Evolutionary conservation across 257 asterid species (phyloP), one percentile per base, ranked within the genome.

Genomic region (Thymus mandschuricus): DNA sequence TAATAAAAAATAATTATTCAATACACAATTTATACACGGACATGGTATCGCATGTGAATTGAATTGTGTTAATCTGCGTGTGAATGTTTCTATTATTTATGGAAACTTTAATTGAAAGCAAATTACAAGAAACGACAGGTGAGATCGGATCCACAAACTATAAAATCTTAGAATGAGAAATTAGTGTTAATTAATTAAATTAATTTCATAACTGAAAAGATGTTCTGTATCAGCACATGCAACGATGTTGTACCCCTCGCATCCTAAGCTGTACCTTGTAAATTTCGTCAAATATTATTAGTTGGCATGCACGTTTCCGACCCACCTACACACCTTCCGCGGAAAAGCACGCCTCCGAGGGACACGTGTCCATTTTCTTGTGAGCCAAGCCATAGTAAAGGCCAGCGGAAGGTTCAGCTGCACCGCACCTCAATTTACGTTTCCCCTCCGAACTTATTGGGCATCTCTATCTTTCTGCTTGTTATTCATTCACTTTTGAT

Each of bases 311-410:
- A 64, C 65, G 65, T 64, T 59, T 4, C 11, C 43, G 10, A 58
- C 63, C 64, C 15, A 51, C 56, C 41, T 27, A 15, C 56, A 10
- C n/a, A 21, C 70, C 33, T 21, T 49, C 2, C 63, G 12, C 75
- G 15, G n/a, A 48, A 60, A 60, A 31, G 69, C 69, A 61, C 45
- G 29, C 63, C 46, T 12, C 2, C 58, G 46, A 27, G 21, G 2
- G 8, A 77, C 83, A 77, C 81, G 84, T 80, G 85, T 77, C 64
- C n/a, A 41, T 54, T 72, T 33, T 80, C 80, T 75, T 66, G 79
- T 52, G 56, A 63, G 64, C 49, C 84, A 78, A 76, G 79, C 52
- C 71, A 66, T 62, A 27, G 44, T 60, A 60, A 44, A 38, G 3
- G 66, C 49, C 50, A 40, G 33, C 66, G 46, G 71, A 40, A 41